These are phyloP conservation scores for Dryas octopetala DNA, from an alignment of 306 rosid genomes.

Conservation along the genomic window DNA sequence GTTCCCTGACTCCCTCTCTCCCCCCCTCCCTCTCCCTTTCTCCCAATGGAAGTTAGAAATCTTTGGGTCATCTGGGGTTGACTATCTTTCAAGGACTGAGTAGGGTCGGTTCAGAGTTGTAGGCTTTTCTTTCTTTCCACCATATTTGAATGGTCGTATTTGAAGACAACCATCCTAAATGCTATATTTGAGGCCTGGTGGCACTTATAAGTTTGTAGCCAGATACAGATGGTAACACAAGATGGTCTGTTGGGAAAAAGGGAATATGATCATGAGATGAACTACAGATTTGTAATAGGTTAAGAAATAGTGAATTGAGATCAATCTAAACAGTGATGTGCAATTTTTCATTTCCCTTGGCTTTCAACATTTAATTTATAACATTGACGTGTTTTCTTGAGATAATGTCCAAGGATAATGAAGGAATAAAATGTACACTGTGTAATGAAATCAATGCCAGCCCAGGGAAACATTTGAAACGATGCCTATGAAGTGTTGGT, in stretches of 20 bases:
- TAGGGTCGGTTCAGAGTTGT: background rate
- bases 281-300: too few species aligned
- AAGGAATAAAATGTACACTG: background rate
- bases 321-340: background rate
- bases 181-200: background rate
- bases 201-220: background rate
- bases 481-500: background rate
- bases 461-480: background rate
- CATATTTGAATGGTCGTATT: background rate
- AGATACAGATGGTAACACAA: too few species aligned
- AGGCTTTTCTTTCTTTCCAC: background rate
- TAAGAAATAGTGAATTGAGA: too few species aligned
- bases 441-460: background rate
- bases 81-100: background rate
- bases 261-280: too few species aligned
- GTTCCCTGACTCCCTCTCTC: too few species aligned
- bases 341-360: background rate
- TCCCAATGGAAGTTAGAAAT: too few species aligned
- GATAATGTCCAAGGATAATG: background rate
- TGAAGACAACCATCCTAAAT: background rate
- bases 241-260: too few species aligned
- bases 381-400: background rate
- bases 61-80: too few species aligned
- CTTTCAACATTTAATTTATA: background rate
- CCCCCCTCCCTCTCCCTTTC: too few species aligned